These are phyloP conservation scores for Gaertneriomyces semiglobifer DNA, from an alignment of 192 early-diverging fungal species.

Conservation along the genomic window DNA sequence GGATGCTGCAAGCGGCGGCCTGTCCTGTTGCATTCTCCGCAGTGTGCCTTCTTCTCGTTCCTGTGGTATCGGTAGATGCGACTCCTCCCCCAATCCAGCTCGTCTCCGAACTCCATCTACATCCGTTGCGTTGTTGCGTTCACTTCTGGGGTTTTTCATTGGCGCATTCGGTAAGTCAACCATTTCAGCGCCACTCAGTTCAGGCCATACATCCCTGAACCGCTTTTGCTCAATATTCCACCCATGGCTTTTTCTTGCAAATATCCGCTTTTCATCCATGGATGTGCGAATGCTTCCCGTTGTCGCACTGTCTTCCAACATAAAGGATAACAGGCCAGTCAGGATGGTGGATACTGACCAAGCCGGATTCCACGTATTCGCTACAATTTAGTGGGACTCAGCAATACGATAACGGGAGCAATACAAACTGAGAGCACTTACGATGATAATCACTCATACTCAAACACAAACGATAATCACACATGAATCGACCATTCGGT, in stretches of 20 bases:
- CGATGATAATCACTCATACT: slow-evolving; percentile 92
- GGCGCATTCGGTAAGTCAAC: slow-evolving; percentile 43
- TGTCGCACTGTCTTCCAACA: slow-evolving; percentile 77
- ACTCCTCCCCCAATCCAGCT: neutral
- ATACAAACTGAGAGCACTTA: neutral
- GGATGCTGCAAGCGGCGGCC: neutral
- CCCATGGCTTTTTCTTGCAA: slow-evolving; percentile 73
- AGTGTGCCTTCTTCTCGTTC: too few species aligned
- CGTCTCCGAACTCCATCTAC: neutral
- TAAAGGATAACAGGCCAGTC: neutral
- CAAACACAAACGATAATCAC: slow-evolving; percentile 86
- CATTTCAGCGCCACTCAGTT: slow-evolving; percentile 63
- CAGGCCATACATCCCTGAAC: slow-evolving; percentile 72
- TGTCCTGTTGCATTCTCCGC: neutral
- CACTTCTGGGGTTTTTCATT: neutral
- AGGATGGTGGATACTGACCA: slow-evolving; percentile 97
- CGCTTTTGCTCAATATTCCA: slow-evolving; percentile 58
- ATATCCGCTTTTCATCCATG: slow-evolving; percentile 68
- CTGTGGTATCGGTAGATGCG: too few species aligned
- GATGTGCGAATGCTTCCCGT: slow-evolving; percentile 89
- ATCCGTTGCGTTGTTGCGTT: neutral
- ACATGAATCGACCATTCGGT: slow-evolving; percentile 78
- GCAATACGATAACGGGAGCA: neutral
- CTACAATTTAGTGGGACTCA: slow-evolving; percentile 11
- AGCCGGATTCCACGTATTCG: slow-evolving; percentile 86